Evolutionary conservation across 192 early-diverging fungal genomes (phyloP), one percentile per base, ranked within the genome.

Genomic region (Coemansia sp.): DNA sequence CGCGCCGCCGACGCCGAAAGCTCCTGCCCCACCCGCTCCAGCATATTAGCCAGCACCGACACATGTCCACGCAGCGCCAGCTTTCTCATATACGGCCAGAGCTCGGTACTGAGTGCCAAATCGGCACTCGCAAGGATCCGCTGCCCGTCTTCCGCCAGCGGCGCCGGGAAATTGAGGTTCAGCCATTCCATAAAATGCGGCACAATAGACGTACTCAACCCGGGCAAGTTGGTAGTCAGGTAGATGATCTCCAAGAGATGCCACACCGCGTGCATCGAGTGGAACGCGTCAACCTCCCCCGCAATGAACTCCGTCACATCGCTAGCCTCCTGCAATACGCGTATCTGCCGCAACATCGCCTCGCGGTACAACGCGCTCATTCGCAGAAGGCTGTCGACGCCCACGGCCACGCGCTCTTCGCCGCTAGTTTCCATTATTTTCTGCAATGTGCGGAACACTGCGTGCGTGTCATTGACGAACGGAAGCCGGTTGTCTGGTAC

Each of bases 241-340:
- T 78, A 83, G 5, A 85, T 64, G 3, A 81, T 70, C 66, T 85
- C 83, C 32, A 77, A n/a, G 32, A 85, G 64, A 14, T 81, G 78
- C 83, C 83, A 85, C 17, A 76, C 62, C 21, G 70, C 74, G 48
- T 83, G 80, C 70, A 83, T 83, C 12, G 71, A 44, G 50, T 77
- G 80, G 42, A 82, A 82, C 25, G 53, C 23, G 29, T 74, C 72
- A 1, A 48, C 53, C 39, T 82, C 80, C 4, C 32, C 46, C 2
- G 15, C 9, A 2, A 68, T 44, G 48, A 74, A 76, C 48, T 75
- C 78, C 0, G 64, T 63, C 25, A 19, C 25, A 19, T 7, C 14
- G 14, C 21, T 41, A 1, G 51, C 67, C 73, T 72, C 67, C 70
- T 72, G 72, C 29, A 83, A 21, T 58, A 75, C 67, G 11, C 67